phyloP scores from a whole-genome alignment of 495 filamentous ascomycete species.

The Talaromyces stipitatus region DNA sequence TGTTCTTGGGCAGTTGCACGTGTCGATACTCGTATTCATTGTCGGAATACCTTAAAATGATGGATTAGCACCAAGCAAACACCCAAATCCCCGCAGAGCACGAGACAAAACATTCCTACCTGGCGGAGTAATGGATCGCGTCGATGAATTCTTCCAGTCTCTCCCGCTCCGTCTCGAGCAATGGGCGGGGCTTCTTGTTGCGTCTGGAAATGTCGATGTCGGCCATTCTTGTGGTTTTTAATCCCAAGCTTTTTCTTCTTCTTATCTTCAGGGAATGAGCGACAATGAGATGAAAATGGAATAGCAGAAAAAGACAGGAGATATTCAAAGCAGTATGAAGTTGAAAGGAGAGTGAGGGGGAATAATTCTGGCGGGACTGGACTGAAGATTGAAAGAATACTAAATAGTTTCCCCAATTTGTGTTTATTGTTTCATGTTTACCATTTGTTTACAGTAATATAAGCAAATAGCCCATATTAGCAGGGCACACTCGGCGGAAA shows the following conservation, averaged over 20 bases:
- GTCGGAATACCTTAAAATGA: conserved; percentile 65
- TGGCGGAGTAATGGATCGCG: conserved; percentile 86
- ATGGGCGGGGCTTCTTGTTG: conserved; percentile 72
- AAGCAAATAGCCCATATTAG: neutral
- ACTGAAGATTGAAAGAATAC: neutral
- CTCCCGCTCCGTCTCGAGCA: conserved; percentile 73
- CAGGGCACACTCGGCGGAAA: neutral
- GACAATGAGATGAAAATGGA: neutral
- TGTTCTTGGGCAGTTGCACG: conserved; percentile 92
- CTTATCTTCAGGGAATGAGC: neutral
- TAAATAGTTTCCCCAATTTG: neutral
- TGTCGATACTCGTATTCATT: conserved; percentile 88
- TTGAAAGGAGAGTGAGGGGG: neutral
- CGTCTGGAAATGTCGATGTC: conserved; percentile 77
- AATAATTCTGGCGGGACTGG: neutral
- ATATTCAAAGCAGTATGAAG: neutral
- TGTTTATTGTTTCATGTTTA: neutral
- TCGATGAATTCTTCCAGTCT: conserved; percentile 87
- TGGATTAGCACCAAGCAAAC: neutral
- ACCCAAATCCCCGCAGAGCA: neutral
- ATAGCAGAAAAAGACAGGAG: neutral
- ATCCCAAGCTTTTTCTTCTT: neutral
- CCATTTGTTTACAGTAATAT: neutral
- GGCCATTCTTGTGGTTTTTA: neutral
- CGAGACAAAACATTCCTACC: conserved; percentile 41